phyloP scores from a whole-genome alignment of 805 yeast species.

The Maudiozyma bulderi region DNA sequence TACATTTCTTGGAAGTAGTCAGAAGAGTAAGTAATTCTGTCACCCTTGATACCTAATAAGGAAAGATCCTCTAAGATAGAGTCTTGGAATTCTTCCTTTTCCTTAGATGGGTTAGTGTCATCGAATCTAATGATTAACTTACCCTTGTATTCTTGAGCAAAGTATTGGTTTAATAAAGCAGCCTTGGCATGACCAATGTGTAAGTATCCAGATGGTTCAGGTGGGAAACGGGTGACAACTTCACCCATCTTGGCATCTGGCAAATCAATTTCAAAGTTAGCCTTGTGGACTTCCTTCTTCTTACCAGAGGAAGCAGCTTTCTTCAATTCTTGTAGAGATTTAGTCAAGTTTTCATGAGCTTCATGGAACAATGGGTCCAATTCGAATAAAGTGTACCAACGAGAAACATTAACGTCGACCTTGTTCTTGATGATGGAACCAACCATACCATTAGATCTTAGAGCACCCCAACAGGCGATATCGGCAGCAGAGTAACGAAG shows the following conservation, averaged over 20 bases:
- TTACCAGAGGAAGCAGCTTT: constrained; percentile 56
- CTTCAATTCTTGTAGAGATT: constrained; percentile 63
- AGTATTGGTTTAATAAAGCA: constrained; percentile 90
- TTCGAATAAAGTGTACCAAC: constrained; percentile 84
- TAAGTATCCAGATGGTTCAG: constrained; percentile 95
- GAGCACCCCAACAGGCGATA: constrained; percentile 84
- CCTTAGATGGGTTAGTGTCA: constrained; percentile 97
- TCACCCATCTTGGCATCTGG: constrained; percentile 87
- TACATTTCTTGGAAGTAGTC: constrained; percentile 91
- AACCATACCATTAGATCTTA: constrained; percentile 87
- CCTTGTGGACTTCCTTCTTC: constrained; percentile 83
- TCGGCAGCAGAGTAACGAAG: constrained; percentile 66
- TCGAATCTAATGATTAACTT: constrained; percentile 94
- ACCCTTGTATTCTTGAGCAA: constrained; percentile 93
- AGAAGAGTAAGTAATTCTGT: constrained; percentile 77
- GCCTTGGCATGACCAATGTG: constrained; percentile 99
- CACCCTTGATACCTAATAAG: constrained; percentile 89
- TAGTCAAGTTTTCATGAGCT: constrained; percentile 55
- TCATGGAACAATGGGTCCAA: constrained; percentile 58
- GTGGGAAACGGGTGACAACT: constrained; percentile 98
- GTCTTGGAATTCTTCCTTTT: constrained; percentile 88
- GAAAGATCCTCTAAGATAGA: constrained; percentile 88
- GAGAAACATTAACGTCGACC: constrained; percentile 73
- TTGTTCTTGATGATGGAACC: constrained; percentile 83
- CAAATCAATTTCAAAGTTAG: constrained; percentile 88